Percentiles rank a stretch among this genome's conserved stretches.
phyloP scores from a whole-genome alignment of 202 grass and related monocot genomes.

The Dendrocalamus latiflorus region DNA sequence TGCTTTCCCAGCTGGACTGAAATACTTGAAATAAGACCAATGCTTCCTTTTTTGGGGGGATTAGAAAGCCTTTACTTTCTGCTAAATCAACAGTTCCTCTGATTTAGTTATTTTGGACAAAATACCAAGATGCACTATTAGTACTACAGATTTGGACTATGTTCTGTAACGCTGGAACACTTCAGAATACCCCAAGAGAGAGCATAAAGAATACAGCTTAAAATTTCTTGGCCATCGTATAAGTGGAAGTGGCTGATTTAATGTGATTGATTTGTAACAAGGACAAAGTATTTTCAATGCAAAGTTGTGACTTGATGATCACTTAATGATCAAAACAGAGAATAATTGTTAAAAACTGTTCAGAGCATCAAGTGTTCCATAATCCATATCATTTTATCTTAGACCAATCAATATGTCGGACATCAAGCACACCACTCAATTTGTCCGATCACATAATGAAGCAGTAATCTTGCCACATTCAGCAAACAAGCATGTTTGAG shows the following conservation, averaged over 20 bases:
- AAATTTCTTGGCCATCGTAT: not conserved
- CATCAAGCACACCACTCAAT: not conserved
- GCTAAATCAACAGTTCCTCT: not conserved
- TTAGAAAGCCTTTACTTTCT: not conserved
- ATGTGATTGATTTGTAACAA: not conserved
- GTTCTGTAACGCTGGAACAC: not conserved
- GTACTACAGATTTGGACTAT: not conserved
- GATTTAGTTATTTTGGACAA: conserved; percentile 20
- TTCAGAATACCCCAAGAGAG: not conserved
- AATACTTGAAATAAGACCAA: conserved; percentile 16
- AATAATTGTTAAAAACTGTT: not conserved
- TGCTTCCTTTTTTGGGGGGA: not conserved
- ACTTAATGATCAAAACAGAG: no score
- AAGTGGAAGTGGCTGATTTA: not conserved
- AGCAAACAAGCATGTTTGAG: not conserved
- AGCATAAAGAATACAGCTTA: not conserved
- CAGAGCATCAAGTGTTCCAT: not conserved
- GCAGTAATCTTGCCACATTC: not conserved
- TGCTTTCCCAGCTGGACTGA: not conserved
- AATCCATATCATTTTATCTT: not conserved
- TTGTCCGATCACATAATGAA: not conserved
- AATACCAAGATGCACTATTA: not conserved
- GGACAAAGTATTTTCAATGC: not conserved
- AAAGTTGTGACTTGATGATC: not conserved
- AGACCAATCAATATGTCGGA: not conserved